These are phyloP conservation scores for Evernia prunastri DNA, from an alignment of 495 filamentous ascomycete genomes.

Conservation along the genomic window DNA sequence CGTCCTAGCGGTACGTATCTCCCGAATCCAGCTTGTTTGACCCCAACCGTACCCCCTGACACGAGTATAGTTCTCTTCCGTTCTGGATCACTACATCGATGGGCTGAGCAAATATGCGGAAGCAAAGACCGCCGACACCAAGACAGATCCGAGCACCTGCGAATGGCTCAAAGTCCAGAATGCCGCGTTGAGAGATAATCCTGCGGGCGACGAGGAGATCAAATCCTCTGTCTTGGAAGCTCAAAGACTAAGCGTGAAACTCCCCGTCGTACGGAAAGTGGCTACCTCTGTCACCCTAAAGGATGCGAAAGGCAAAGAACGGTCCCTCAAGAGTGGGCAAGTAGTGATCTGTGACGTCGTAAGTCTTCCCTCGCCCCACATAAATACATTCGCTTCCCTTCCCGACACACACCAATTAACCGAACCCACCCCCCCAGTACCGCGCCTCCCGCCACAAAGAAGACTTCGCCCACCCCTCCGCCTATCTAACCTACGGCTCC, in stretches of 20 bases:
- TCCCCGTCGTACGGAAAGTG: slow-evolving; percentile 17
- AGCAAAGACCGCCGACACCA: background rate
- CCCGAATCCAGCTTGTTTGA: background rate
- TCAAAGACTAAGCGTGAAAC: slow-evolving; percentile 20
- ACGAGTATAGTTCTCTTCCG: slow-evolving; percentile 37
- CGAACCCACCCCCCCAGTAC: background rate
- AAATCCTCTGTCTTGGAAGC: slow-evolving; percentile 21
- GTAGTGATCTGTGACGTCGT: slow-evolving; percentile 19
- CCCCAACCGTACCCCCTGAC: background rate
- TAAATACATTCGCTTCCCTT: background rate
- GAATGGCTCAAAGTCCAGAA: slow-evolving; percentile 17
- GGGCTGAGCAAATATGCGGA: slow-evolving; percentile 29
- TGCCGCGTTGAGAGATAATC: slow-evolving; percentile 2
- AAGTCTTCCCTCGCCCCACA: slow-evolving; percentile 1
- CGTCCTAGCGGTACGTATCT: slow-evolving; percentile 22
- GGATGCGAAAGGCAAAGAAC: slow-evolving; percentile 2
- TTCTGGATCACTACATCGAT: slow-evolving; percentile 37
- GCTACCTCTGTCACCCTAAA: background rate
- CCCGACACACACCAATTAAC: background rate
- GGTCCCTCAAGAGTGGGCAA: background rate
- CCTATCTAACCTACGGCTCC: slow-evolving; percentile 12
- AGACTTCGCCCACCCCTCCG: background rate
- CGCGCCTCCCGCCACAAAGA: slow-evolving; percentile 1
- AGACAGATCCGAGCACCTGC: slow-evolving; percentile 25
- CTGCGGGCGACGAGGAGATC: slow-evolving; percentile 6